Percentiles rank a stretch among this genome's conserved stretches.
phyloP scores from a whole-genome alignment of 2,329 filamentous ascomycete genomes.

The Cucurbitaria berberidis region DNA sequence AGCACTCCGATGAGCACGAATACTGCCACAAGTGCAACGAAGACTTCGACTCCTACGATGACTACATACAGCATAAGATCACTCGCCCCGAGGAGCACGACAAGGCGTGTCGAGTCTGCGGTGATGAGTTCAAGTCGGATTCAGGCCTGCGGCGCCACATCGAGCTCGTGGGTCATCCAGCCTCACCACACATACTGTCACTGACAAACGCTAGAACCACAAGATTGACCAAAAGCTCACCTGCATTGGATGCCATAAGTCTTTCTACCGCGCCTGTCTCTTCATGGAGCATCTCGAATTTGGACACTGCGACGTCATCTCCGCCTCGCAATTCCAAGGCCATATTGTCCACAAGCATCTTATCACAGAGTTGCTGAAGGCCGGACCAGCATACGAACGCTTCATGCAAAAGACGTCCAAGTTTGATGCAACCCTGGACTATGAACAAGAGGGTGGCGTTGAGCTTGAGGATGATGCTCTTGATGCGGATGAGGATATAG shows the following conservation, averaged over 20 bases:
- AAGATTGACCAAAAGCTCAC: conserved; percentile 56
- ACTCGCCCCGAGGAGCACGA: conserved; percentile 49
- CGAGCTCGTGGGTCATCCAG: conserved; percentile 50
- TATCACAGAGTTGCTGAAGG: conserved; percentile 43
- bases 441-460: conserved; percentile 38
- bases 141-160: conserved; percentile 61
- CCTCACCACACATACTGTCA: neutral
- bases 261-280: conserved; percentile 57
- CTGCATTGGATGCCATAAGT: conserved; percentile 59
- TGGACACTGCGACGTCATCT: conserved; percentile 56
- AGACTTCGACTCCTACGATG: conserved; percentile 55
- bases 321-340: conserved; percentile 52
- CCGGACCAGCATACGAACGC: conserved; percentile 19
- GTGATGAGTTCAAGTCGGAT: conserved; percentile 61
- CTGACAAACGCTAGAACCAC: conserved; percentile 51
- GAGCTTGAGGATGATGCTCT: conserved; percentile 21
- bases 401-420: conserved; percentile 41
- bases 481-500: conserved; percentile 24
- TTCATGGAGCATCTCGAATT: conserved; percentile 63
- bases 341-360: conserved; percentile 60
- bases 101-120: conserved; percentile 63
- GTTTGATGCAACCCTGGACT: conserved; percentile 33
- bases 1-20: conserved; percentile 50
- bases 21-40: conserved; percentile 55
- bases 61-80: conserved; percentile 57